phyloP scores from a whole-genome alignment of 2,329 filamentous ascomycete species.

The Malbranchea cinnamomea region DNA sequence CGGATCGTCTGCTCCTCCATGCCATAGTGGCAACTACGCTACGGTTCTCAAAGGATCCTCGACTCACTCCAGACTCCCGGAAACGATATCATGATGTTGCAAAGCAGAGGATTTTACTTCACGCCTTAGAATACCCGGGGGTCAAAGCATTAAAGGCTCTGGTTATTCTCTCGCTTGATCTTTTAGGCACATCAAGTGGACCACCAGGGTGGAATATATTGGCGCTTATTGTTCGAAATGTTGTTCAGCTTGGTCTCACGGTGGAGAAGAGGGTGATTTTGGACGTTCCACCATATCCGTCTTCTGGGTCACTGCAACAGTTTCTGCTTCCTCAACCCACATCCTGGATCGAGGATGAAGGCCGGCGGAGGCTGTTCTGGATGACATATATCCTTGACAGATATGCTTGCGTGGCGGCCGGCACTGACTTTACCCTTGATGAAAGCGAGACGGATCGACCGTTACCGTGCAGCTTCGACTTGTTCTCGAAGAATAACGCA shows the following conservation, averaged over 20 bases:
- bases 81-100: constrained; percentile 27
- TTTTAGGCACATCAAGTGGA: constrained; percentile 30
- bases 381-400: constrained; percentile 33
- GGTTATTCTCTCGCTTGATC: constrained; percentile 29
- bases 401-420: constrained; percentile 30
- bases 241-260: constrained; percentile 26
- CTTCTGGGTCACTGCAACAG: constrained; percentile 22
- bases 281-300: constrained; percentile 18
- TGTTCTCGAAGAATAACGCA: constrained; percentile 31
- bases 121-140: constrained; percentile 29
- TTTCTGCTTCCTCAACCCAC: constrained; percentile 23
- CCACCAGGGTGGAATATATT: constrained; percentile 31
- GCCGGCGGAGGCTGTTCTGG: constrained; percentile 29
- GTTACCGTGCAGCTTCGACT: constrained; percentile 31
- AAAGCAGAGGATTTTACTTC: constrained; percentile 27
- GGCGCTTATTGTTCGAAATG: constrained; percentile 25
- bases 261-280: constrained; percentile 28
- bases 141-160: constrained; percentile 27
- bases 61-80: constrained; percentile 24
- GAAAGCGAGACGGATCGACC: constrained; percentile 27
- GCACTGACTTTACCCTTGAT: constrained; percentile 30
- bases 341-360: constrained; percentile 34
- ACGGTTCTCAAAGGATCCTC: constrained; percentile 28
- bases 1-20: constrained; percentile 28
- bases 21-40: constrained; percentile 32